Base-by-base conservation (phyloP, 805 yeast genomes). In the Candida nanaspora region DNA sequence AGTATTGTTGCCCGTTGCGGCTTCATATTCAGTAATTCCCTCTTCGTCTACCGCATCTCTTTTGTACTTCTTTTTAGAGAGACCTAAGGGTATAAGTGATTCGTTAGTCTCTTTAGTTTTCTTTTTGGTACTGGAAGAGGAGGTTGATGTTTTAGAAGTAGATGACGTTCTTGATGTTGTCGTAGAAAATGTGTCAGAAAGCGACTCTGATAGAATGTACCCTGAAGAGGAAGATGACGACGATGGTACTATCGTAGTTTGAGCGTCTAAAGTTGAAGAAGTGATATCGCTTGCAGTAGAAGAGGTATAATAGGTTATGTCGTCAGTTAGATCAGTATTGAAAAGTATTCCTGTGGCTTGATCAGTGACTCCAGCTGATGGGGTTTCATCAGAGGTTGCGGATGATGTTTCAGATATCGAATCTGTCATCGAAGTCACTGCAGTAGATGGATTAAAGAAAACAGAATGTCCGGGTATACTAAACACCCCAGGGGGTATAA, bases 51-150 rank as follows among this genome's bases (percentile, higher is more conserved):
- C 8, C 10, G 13, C 16, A 5, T 30, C 35, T 33, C 16, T 33
- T 33, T 33, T 8, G 35, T 18, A 10, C 11, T 20, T 36, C 27
- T 37, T 41, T 19, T 45, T 49, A 26, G 42, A 43, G 11, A 50
- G 44, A 8, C 45, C 51, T 11, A 43, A 37, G 4, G 55, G 55
- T 4, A 50, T 23, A 3, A 35, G 26, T 5, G 19, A 7, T 5
- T 32, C 35, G 14, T 20, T 14, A 7, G 18, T 31, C 16, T 14
- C 11, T 13, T 8, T 9, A 13, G 34, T 16, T 16, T 14, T 31
- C 11, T 16, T 16, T 16, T 9, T 31, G 13, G 14, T 15, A 13
- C n/a, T 8, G n/a, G 34, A 15, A 7, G 34, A 31, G 8, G 31
- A 13, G 14, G 31, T 6, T 7, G 34, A 32, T 9, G 14, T 32